Conservation (phyloP, 257 asterid species). For the Jacaranda mimosifolia region DNA sequence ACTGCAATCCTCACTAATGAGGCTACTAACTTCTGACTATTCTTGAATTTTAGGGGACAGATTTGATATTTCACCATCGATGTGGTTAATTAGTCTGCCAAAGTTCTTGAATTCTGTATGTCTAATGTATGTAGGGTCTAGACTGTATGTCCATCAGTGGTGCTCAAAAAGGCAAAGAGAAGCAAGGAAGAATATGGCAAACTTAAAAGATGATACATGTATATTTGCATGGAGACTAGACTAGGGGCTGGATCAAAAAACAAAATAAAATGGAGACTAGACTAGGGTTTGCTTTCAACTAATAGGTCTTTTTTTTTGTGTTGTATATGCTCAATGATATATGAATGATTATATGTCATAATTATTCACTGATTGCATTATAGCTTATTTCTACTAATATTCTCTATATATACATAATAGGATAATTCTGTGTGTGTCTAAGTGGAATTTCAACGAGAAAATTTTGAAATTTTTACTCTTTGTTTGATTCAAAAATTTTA, state of each 20-base stretch:
- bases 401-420: neutral
- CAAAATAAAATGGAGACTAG: neutral
- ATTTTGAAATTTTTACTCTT: no score
- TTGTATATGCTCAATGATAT: constrained; percentile 20
- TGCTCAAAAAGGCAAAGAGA: constrained; percentile 41
- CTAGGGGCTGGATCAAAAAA: no score
- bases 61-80: constrained; percentile 35
- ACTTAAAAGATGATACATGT: constrained; percentile 14
- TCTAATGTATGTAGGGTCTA: constrained; percentile 24
- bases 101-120: constrained; percentile 40
- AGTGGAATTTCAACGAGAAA: no score
- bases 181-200: constrained; percentile 26
- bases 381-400: neutral
- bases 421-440: neutral
- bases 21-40: constrained; percentile 28
- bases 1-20: constrained; percentile 38
- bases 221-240: neutral
- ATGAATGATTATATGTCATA: constrained; percentile 33
- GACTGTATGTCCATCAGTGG: constrained; percentile 12
- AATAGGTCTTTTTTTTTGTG: constrained; percentile 9
- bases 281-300: constrained; percentile 27
- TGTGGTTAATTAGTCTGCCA: constrained; percentile 33
- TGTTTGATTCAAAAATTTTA: no score
- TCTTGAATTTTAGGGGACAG: constrained; percentile 38
- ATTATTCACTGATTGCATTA: constrained; percentile 40